Conservation (phyloP, 345 rosid genomes). For the Hibiscus trionum region DNA sequence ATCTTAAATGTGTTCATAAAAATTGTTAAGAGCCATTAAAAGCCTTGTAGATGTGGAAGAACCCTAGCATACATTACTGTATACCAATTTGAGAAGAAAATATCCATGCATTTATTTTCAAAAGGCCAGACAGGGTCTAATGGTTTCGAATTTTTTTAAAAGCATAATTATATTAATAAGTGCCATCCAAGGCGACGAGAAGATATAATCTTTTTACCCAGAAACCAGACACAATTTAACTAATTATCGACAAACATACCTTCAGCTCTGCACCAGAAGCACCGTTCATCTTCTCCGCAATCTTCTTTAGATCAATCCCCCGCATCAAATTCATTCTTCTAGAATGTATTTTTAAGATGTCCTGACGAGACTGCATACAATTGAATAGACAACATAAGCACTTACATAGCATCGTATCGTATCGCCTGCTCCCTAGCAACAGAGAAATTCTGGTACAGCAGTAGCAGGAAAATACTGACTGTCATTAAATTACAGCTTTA, state of each 20-base stretch:
- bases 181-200: not conserved
- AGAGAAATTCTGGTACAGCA: not conserved
- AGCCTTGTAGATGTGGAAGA: not conserved
- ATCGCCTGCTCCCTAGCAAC: not conserved
- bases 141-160: not conserved
- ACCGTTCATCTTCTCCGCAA: slow-evolving; percentile 97
- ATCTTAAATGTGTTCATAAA: not conserved
- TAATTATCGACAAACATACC: slow-evolving; percentile 32
- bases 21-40: not conserved
- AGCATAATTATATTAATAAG: not conserved
- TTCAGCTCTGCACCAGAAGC: slow-evolving; percentile 99
- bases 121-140: not conserved
- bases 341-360: slow-evolving; percentile 93
- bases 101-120: no score
- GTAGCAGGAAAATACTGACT: not conserved
- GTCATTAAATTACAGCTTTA: not conserved
- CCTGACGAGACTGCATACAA: slow-evolving; percentile 72
- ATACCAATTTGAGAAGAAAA: no score
- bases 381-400: slow-evolving; percentile 1
- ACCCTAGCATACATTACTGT: not conserved
- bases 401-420: not conserved
- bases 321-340: slow-evolving; percentile 97
- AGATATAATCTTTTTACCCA: not conserved
- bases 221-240: not conserved
- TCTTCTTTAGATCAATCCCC: slow-evolving; percentile 94